Percentiles rank a stretch among this genome's conserved stretches.
Conservation (phyloP, 192 early-diverging fungal genomes). For the Funneliformis mosseae region DNA sequence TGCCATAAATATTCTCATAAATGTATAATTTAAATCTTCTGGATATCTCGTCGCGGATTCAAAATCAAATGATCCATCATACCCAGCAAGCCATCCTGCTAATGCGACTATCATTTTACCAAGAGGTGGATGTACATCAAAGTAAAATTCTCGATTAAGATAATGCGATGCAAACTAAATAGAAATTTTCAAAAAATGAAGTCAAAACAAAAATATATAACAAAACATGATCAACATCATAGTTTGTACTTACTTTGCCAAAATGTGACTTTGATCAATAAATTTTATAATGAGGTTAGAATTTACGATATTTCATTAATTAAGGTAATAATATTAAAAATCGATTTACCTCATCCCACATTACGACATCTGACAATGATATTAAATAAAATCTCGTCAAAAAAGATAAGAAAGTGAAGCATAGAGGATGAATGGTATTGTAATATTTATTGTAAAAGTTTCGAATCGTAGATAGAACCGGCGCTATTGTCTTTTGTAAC, state of each 20-base stretch:
- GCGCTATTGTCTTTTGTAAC: slow-evolving; percentile 29
- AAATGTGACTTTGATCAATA: slow-evolving; percentile 53
- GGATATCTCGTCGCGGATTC: slow-evolving; percentile 82
- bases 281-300: not conserved
- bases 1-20: slow-evolving; percentile 90
- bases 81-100: slow-evolving; percentile 80
- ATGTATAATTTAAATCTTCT: slow-evolving; percentile 73
- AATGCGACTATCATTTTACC: slow-evolving; percentile 96
- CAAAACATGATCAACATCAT: not conserved
- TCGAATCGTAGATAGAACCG: slow-evolving; percentile 33
- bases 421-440: slow-evolving; percentile 48
- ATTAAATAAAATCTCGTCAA: slow-evolving; percentile 69
- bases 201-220: not conserved
- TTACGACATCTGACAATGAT: slow-evolving; percentile 58
- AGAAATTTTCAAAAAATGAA: not conserved
- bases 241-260: slow-evolving; percentile 49
- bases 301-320: not conserved
- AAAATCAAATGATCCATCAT: slow-evolving; percentile 86
- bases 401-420: slow-evolving; percentile 65
- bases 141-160: slow-evolving; percentile 91
- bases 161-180: slow-evolving; percentile 90
- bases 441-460: slow-evolving; percentile 51
- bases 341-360: slow-evolving; percentile 74
- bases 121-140: slow-evolving; percentile 97
- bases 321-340: slow-evolving; percentile 16